Conservation (phyloP, 2,329 filamentous ascomycete genomes). For the Alternaria hordeiaustralica region DNA sequence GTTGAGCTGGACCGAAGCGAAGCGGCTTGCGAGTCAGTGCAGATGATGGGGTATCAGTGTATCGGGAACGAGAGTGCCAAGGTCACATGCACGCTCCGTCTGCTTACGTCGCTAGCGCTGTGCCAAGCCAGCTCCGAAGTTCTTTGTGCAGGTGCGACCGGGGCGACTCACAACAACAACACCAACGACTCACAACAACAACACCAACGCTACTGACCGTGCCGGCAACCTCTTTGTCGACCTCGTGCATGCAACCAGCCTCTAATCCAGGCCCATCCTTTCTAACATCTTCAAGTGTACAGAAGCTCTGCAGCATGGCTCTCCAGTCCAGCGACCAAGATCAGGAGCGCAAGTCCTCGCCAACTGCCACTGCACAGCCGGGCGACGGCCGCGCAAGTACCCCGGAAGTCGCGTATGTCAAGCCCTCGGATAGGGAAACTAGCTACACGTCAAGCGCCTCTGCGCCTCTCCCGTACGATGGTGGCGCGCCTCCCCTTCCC, state of each 20-base stretch:
- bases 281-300: conserved; percentile 25
- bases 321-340: conserved; percentile 12
- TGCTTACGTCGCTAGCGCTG: conserved; percentile 4
- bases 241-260: conserved; percentile 23
- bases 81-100: conserved; percentile 5
- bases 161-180: conserved; percentile 1
- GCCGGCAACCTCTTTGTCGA: conserved; percentile 15
- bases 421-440: conserved; percentile 13
- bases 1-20: conserved; percentile 22
- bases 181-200: conserved; percentile 1
- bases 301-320: conserved; percentile 20
- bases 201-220: conserved; percentile 3
- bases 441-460: conserved; percentile 14
- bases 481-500: conserved; percentile 52
- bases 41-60: conserved; percentile 9
- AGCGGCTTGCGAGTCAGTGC: conserved; percentile 18
- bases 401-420: conserved; percentile 8
- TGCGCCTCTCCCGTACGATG: conserved; percentile 35
- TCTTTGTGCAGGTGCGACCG: conserved; percentile 8
- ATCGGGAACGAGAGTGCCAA: conserved; percentile 1
- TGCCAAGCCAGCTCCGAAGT: not conserved
- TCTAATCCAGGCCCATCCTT: conserved; percentile 19
- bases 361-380: conserved; percentile 14
- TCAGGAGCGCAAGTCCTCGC: conserved; percentile 17
- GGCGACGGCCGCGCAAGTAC: conserved; percentile 14